phyloP scores from a whole-genome alignment of 345 rosid genomes.

The Garcia nutans region DNA sequence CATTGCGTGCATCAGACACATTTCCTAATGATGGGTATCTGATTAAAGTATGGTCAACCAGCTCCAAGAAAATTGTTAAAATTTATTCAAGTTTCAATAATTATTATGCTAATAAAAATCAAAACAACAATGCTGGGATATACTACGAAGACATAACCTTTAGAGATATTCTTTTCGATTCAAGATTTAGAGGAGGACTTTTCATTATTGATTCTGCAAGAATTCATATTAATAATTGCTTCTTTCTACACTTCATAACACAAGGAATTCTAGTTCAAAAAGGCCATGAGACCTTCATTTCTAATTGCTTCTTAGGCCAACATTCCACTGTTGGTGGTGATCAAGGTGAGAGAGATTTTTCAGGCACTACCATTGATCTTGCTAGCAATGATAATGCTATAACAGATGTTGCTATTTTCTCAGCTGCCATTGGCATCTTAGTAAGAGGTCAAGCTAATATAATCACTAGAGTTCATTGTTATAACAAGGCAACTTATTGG shows the following conservation, averaged over 20 bases:
- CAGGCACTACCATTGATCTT: conserved; percentile 65
- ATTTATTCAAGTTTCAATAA: conserved; percentile 6
- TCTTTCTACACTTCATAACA: conserved; percentile 65
- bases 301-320: conserved; percentile 58
- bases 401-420: conserved; percentile 61
- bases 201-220: conserved; percentile 51
- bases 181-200: conserved; percentile 57
- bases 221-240: conserved; percentile 50
- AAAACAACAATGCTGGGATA: conserved; percentile 2
- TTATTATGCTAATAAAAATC: conserved; percentile 14
- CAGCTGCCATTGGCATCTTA: conserved; percentile 55
- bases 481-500: conserved; percentile 63
- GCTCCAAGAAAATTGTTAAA: conserved; percentile 17
- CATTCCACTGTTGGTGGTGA: conserved; percentile 61
- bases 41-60: conserved; percentile 50
- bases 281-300: conserved; percentile 73
- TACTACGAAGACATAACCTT: conserved; percentile 62
- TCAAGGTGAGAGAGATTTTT: conserved; percentile 39
- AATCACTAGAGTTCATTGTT: conserved; percentile 62
- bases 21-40: conserved; percentile 64
- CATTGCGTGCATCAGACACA: conserved; percentile 52
- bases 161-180: conserved; percentile 64
- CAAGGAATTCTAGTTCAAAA: conserved; percentile 55
- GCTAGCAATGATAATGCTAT: conserved; percentile 59
- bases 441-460: conserved; percentile 60